phyloP scores from a whole-genome alignment of 768 basidiomycete species.

The Peribolospora baueri region DNA sequence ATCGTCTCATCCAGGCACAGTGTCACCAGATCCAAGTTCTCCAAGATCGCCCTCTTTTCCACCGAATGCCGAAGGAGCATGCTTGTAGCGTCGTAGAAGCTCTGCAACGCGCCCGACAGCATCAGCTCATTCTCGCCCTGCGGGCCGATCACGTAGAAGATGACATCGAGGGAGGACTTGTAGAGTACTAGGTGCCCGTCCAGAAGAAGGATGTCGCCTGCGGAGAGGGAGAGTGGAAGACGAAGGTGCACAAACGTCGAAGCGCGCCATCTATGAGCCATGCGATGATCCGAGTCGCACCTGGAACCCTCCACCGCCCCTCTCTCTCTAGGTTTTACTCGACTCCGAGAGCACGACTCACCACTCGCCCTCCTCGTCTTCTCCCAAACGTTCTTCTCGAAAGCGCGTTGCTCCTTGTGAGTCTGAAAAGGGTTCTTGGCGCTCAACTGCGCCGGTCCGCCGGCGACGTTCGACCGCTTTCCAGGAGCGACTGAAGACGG shows the following conservation, averaged over 20 bases:
- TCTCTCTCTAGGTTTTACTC: background rate
- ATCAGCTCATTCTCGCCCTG: constrained; percentile 85
- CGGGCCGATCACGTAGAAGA: constrained; percentile 75
- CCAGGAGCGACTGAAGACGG: constrained; percentile 2
- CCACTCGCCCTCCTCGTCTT: constrained; percentile 89
- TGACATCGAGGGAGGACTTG: constrained; percentile 81
- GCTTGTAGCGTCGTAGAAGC: constrained; percentile 62
- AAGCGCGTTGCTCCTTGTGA: constrained; percentile 77
- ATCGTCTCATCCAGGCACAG: constrained; percentile 89
- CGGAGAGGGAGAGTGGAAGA: background rate
- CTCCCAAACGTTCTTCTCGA: constrained; percentile 84
- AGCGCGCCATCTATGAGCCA: background rate
- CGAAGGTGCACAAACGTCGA: background rate
- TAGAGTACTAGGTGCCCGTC: constrained; percentile 77
- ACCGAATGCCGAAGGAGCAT: constrained; percentile 72
- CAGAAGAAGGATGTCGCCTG: constrained; percentile 83
- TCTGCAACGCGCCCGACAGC: constrained; percentile 60
- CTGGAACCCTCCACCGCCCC: background rate
- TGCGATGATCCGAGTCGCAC: background rate
- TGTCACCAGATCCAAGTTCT: constrained; percentile 78
- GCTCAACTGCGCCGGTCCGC: background rate
- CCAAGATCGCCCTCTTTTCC: constrained; percentile 80
- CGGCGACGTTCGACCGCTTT: background rate
- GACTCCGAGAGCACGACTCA: constrained; percentile 21
- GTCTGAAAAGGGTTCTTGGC: constrained; percentile 18